Evolutionary conservation across 2,329 filamentous ascomycete genomes (phyloP), one percentile per base, ranked within the genome.

Genomic region (Penicillium sp.): DNA sequence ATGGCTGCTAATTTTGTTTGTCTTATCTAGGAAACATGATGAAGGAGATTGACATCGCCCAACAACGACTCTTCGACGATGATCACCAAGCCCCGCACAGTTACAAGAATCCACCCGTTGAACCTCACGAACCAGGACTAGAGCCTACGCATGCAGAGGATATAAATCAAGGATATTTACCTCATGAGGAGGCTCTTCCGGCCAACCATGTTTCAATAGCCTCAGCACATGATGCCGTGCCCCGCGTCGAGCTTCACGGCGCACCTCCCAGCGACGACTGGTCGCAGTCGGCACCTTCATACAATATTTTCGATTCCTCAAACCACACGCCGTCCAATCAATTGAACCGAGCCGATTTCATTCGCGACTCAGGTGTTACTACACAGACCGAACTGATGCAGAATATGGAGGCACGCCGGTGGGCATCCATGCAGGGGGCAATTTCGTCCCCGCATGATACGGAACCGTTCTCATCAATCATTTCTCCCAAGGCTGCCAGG

Each of bases 381-480:
- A 26, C 61, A 8, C 47, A 55, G 9, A 63, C 53, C 7, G 61
- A 63, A n/a, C 15, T 31, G 44, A 23, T 70, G 60, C 26, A 66
- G 64, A 49, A 66, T 48, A 3, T 47, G 60, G 4, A 62, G 2
- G 38, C 64, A 2, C 63, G 67, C 29, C 66, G 71, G 41, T 69
- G 70, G 21, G 70, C 73, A 49, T 71, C 73, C 5, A 62, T 73
- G 49, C 72, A 73, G 55, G 56, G 62, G 5, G 59, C 66, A 11
- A 55, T 61, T n/a, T 70, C 69, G 52, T 79, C 77, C 4, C 75
- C 76, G 7, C 76, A 77, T 48, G 77, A 79, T 53, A 80, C 78
- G 2, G 72, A 78, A 48, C 77, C 76, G 23, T 69, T 78, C 38
- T 79, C 77, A 11, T 79, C 78, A 7, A 62, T 74, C 7, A 58